Percentiles rank a stretch among this genome's conserved stretches.
phyloP scores from a whole-genome alignment of 1,284 basidiomycete species.

The Trichosporon sp. region DNA sequence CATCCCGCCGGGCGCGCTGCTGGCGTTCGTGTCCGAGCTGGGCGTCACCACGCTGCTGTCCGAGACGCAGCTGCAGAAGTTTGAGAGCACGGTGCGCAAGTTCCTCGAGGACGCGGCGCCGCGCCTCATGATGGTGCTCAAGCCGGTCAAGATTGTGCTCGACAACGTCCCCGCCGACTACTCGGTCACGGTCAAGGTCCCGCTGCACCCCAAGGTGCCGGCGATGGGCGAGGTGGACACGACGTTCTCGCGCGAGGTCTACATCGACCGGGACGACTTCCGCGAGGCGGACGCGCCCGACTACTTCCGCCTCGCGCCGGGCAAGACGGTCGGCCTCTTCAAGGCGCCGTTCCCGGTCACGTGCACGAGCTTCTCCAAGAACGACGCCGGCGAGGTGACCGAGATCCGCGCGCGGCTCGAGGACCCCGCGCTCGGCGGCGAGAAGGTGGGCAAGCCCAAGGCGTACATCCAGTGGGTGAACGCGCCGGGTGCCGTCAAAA shows the following conservation, averaged over 20 bases:
- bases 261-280: constrained; percentile 95
- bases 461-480: constrained; percentile 99
- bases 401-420: constrained; percentile 79
- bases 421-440: constrained; percentile 51
- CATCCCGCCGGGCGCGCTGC: constrained; percentile 90
- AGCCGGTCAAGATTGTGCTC: constrained; percentile 84
- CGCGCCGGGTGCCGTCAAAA: constrained; percentile 67
- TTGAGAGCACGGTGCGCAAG: constrained; percentile 82
- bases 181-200: constrained; percentile 77
- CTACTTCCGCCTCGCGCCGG: constrained; percentile 96
- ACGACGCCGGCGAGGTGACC: constrained; percentile 65
- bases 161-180: constrained; percentile 89
- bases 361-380: constrained; percentile 79
- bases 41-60: constrained; percentile 85
- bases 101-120: constrained; percentile 87
- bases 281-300: constrained; percentile 84
- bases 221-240: constrained; percentile 76
- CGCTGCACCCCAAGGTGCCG: constrained; percentile 90
- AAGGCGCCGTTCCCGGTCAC: constrained; percentile 92
- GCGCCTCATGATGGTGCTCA: constrained; percentile 86
- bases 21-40: constrained; percentile 85
- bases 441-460: constrained; percentile 71
- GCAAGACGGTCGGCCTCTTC: constrained; percentile 94
- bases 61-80: constrained; percentile 81
- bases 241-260: constrained; percentile 84